Evolutionary conservation across 2,329 filamentous ascomycete species (phyloP).

Genomic region (Epichloe elymi): DNA sequence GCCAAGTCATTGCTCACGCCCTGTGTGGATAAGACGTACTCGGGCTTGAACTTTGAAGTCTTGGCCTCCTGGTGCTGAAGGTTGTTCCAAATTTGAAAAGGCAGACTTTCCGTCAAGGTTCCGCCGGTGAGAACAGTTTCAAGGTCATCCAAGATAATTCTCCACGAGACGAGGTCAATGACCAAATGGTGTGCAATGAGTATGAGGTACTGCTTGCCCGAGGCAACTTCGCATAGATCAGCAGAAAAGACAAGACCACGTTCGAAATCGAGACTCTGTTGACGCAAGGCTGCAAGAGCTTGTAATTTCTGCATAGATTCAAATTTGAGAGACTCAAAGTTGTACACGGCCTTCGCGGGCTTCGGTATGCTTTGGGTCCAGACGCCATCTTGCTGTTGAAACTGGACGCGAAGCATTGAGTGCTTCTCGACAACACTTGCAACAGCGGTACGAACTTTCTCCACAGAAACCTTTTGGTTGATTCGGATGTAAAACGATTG

Average conservation of each 20-base stretch:
- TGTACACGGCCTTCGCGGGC: background rate
- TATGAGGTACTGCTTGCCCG: conserved; percentile 14
- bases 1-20: background rate
- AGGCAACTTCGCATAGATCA: conserved; percentile 1
- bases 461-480: background rate
- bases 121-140: conserved; percentile 21
- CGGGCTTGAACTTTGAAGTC: background rate
- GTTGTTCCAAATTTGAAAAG: conserved; percentile 18
- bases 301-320: background rate
- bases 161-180: conserved; percentile 33
- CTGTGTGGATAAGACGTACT: background rate
- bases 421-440: conserved; percentile 2
- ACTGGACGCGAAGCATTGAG: conserved; percentile 6
- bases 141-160: conserved; percentile 29
- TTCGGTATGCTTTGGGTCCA: conserved; percentile 2
- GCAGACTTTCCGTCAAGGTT: background rate
- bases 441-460: background rate
- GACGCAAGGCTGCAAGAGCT: background rate
- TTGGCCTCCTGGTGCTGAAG: conserved; percentile 19
- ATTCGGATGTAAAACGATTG: conserved; percentile 1
- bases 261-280: background rate
- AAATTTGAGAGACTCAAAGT: background rate
- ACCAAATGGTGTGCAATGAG: conserved; percentile 24
- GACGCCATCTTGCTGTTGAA: background rate
- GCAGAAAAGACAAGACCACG: conserved; percentile 2